Evolutionary conservation across 441 rosid species (phyloP).

Genomic region (Pelargonium exstipulatum): DNA sequence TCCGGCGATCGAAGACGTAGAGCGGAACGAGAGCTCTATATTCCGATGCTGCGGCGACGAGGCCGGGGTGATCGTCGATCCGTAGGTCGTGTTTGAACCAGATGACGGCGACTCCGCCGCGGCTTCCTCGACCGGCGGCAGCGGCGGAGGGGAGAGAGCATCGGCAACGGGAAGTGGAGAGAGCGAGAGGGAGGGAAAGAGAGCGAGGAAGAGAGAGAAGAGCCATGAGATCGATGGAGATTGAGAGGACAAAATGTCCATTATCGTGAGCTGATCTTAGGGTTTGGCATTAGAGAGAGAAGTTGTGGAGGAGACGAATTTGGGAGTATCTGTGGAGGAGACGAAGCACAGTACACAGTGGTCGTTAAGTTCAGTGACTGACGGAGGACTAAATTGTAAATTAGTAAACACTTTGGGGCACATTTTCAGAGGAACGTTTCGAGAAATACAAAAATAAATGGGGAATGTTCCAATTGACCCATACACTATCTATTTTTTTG

Average conservation of each 20-base stretch:
- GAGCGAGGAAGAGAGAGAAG: constrained; percentile 18
- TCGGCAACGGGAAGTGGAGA: constrained; percentile 14
- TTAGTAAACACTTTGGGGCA: too few relatives aligned
- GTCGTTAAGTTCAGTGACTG: background rate
- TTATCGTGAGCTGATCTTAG: background rate
- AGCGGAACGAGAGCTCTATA: constrained; percentile 51
- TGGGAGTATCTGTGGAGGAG: constrained; percentile 28
- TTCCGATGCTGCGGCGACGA: constrained; percentile 43
- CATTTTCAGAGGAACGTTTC: too few relatives aligned
- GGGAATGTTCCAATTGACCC: too few relatives aligned
- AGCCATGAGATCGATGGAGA: constrained; percentile 34
- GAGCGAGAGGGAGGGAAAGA: constrained; percentile 24
- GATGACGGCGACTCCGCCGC: constrained; percentile 44
- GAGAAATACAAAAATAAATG: too few relatives aligned
- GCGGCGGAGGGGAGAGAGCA: constrained; percentile 25
- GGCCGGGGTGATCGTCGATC: constrained; percentile 79
- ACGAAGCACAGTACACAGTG: background rate
- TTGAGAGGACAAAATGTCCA: constrained; percentile 6
- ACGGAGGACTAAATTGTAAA: too few relatives aligned
- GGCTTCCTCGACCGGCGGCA: background rate
- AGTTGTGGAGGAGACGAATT: constrained; percentile 38
- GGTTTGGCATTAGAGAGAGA: constrained; percentile 14
- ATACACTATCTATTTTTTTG: too few relatives aligned
- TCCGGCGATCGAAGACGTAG: constrained; percentile 73
- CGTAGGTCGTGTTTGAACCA: constrained; percentile 98